phyloP scores from a whole-genome alignment of 257 asterid genomes.

The Forsythia suspensa region DNA sequence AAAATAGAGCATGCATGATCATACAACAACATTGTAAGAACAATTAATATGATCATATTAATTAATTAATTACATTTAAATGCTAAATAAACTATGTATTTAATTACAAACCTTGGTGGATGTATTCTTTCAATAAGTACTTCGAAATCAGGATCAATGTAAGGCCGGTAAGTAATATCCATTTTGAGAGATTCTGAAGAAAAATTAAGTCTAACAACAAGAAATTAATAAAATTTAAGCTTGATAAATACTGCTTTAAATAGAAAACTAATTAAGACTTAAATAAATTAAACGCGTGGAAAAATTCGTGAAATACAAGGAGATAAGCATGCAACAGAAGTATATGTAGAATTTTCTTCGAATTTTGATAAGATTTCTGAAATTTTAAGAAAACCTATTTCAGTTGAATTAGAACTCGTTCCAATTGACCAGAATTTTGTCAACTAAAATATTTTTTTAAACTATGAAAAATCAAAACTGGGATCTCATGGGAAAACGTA shows the following conservation, averaged over 20 bases:
- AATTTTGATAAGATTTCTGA: slow-evolving; percentile 29
- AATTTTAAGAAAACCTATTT: slow-evolving; percentile 18
- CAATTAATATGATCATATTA: not conserved
- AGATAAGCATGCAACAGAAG: not conserved
- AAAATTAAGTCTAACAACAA: not conserved
- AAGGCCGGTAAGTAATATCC: slow-evolving; percentile 69
- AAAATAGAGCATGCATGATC: too few relatives aligned
- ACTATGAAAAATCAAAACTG: slow-evolving; percentile 7
- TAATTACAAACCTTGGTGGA: slow-evolving; percentile 72
- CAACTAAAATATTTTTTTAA: not conserved
- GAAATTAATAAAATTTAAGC: not conserved
- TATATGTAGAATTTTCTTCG: not conserved
- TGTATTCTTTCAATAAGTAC: slow-evolving; percentile 66
- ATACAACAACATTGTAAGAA: not conserved
- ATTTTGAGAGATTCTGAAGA: slow-evolving; percentile 27
- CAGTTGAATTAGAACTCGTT: not conserved
- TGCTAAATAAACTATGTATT: too few relatives aligned
- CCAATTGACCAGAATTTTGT: slow-evolving; percentile 16
- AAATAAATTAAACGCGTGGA: not conserved
- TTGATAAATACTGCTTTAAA: not conserved
- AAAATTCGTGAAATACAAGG: not conserved
- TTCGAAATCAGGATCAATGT: slow-evolving; percentile 59
- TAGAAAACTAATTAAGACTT: not conserved
- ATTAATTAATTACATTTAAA: too few relatives aligned
- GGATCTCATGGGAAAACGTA: not conserved